Percentiles rank a stretch among this genome's conserved stretches.
Evolutionary conservation across 139 green algal genomes (phyloP).

Genomic region (Limnomonas spitsbergensis): DNA sequence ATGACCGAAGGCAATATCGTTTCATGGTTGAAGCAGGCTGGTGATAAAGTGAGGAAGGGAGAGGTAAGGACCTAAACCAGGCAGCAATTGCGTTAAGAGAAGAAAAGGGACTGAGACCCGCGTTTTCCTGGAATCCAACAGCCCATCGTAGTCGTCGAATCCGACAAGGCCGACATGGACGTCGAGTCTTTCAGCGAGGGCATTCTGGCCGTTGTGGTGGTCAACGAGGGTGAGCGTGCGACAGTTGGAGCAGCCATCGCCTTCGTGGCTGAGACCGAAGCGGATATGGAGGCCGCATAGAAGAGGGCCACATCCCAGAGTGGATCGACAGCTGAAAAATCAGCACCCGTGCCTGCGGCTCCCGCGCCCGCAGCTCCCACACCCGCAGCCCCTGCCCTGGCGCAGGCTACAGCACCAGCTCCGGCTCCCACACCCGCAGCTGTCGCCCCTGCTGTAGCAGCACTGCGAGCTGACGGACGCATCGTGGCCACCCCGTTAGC

Average conservation of each 20-base stretch:
- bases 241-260: constrained; percentile 89
- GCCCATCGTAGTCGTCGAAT: constrained; percentile 95
- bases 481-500: constrained; percentile 96
- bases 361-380: too few relatives aligned
- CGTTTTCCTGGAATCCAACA: too few relatives aligned
- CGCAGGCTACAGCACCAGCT: not conserved
- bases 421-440: constrained; percentile 50
- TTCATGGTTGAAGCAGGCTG: constrained; percentile 88
- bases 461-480: constrained; percentile 66
- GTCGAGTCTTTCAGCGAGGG: constrained; percentile 94
- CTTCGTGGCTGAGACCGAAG: constrained; percentile 92
- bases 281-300: constrained; percentile 89
- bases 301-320: constrained; percentile 63
- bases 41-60: constrained; percentile 80
- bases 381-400: constrained; percentile 42
- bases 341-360: not conserved
- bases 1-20: constrained; percentile 86
- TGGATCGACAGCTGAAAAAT: not conserved
- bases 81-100: too few relatives aligned
- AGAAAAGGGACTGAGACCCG: too few relatives aligned
- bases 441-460: constrained; percentile 39
- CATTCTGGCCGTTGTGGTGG: constrained; percentile 81
- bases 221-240: constrained; percentile 81
- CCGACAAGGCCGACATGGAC: constrained; percentile 99
- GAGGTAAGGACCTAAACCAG: too few relatives aligned